phyloP scores from a whole-genome alignment of 2,329 filamentous ascomycete genomes.

The Pseudopithomyces maydicus region DNA sequence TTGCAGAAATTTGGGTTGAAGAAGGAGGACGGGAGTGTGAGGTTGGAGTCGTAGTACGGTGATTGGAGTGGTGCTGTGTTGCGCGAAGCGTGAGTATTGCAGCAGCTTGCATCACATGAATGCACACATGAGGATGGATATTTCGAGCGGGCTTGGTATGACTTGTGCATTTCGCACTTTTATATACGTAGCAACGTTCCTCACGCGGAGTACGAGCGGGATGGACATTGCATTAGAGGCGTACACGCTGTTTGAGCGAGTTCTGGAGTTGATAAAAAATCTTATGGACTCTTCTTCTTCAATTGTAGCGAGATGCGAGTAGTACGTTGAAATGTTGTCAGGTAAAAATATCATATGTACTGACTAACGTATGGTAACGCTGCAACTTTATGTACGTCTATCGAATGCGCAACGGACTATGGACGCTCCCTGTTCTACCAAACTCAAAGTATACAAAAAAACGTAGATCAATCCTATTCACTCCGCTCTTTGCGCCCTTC shows the following conservation, averaged over 20 bases:
- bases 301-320: no score
- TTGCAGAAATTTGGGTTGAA: conserved; percentile 75
- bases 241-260: no score
- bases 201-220: no score
- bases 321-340: neutral
- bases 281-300: no score
- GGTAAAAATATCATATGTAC: neutral
- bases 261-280: no score
- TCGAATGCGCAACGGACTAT: neutral
- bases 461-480: neutral
- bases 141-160: no score
- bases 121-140: neutral
- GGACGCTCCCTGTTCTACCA: neutral
- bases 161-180: no score
- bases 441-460: neutral
- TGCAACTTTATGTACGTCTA: neutral
- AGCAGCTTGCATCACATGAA: no score
- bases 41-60: conserved; percentile 8
- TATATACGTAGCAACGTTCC: no score
- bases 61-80: neutral
- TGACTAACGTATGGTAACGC: neutral
- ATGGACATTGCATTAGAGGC: no score
- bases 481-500: conserved; percentile 6
- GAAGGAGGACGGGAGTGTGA: conserved; percentile 21
- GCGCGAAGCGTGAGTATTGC: neutral